These are phyloP conservation scores for Cicer arietinum DNA, from an alignment of 306 rosid genomes.

Conservation along the genomic window DNA sequence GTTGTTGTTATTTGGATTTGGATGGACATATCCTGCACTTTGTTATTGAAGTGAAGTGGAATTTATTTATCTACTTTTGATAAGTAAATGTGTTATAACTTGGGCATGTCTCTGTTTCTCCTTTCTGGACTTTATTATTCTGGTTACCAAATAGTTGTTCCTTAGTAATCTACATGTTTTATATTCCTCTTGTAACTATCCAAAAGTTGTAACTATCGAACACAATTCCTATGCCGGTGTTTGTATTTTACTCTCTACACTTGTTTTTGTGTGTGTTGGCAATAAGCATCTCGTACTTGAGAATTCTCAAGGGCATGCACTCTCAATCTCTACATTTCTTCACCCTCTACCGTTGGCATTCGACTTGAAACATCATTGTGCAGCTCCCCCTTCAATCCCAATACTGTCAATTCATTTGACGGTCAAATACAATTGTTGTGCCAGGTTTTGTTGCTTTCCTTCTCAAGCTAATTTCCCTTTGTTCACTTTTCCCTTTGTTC, in stretches of 20 bases:
- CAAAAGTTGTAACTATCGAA: background rate
- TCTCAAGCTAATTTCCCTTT: background rate
- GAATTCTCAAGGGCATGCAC: background rate
- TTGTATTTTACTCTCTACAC: background rate
- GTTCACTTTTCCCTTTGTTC: background rate
- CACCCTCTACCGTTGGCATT: background rate
- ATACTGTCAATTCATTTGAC: background rate
- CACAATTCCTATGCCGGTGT: background rate
- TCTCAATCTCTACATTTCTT: background rate
- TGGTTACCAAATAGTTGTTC: background rate
- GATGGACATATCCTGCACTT: slow-evolving; percentile 1
- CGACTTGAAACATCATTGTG: background rate
- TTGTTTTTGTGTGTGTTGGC: background rate
- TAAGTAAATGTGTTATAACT: background rate
- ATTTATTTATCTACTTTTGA: background rate
- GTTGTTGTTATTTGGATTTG: background rate
- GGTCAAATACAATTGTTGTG: background rate
- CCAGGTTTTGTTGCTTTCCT: background rate
- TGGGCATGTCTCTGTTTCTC: background rate
- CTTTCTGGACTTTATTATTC: background rate
- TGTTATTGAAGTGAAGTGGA: background rate
- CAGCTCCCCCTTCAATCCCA: background rate
- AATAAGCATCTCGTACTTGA: background rate
- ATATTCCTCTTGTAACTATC: background rate
- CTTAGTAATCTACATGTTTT: background rate